Conservation (phyloP, 2,329 filamentous ascomycete genomes). For the Fusarium luffae region DNA sequence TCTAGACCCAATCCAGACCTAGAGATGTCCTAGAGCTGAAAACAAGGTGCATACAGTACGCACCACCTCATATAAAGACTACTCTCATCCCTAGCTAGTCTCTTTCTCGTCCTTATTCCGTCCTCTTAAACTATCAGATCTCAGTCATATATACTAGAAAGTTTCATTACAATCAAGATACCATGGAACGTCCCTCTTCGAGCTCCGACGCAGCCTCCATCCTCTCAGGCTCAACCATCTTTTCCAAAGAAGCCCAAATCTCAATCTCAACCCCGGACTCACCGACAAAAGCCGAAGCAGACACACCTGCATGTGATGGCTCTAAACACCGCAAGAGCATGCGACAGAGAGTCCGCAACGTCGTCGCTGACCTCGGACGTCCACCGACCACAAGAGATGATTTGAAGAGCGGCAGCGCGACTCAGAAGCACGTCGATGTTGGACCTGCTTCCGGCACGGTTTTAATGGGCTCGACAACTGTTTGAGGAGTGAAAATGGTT, state of each 20-base stretch:
- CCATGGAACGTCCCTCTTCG: slow-evolving; percentile 36
- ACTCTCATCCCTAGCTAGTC: neutral
- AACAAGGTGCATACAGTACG: neutral
- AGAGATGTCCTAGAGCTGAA: neutral
- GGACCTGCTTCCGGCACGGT: slow-evolving; percentile 42
- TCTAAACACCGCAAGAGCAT: slow-evolving; percentile 42
- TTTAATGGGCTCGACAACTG: slow-evolving; percentile 39
- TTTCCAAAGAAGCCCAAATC: slow-evolving; percentile 43
- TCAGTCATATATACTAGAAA: neutral
- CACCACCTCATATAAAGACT: neutral
- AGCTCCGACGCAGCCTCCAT: slow-evolving; percentile 48
- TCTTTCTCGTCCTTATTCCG: neutral
- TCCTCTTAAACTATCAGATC: neutral
- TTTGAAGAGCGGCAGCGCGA: slow-evolving; percentile 47
- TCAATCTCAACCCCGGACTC: neutral
- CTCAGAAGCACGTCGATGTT: slow-evolving; percentile 46
- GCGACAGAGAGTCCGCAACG: slow-evolving; percentile 50
- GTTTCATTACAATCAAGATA: slow-evolving; percentile 29
- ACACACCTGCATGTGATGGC: neutral
- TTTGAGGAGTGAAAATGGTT: slow-evolving; percentile 12
- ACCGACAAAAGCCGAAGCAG: slow-evolving; percentile 19
- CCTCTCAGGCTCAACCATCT: slow-evolving; percentile 47
- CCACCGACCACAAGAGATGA: slow-evolving; percentile 50
- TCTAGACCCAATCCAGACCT: slow-evolving; percentile 20
- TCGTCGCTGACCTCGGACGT: slow-evolving; percentile 49